These are phyloP conservation scores for Telopea speciosissima DNA, from an alignment of 177 flowering plant genomes.

Conservation along the genomic window DNA sequence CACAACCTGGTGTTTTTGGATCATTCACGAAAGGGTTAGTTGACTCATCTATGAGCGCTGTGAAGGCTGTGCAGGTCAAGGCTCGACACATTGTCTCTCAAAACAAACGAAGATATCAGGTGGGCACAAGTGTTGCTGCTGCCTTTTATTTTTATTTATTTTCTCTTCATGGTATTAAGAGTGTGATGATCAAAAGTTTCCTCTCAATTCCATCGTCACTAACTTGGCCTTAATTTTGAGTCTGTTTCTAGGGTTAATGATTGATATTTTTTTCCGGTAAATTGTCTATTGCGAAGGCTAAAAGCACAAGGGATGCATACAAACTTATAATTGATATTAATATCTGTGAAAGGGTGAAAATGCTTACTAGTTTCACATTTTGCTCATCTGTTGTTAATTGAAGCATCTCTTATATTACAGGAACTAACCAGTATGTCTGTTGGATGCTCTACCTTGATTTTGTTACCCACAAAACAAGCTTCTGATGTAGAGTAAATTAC, in stretches of 20 bases:
- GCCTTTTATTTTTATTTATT: background rate
- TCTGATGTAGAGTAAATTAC: background rate
- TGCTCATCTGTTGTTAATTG: background rate
- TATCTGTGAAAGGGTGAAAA: background rate
- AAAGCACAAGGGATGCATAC: too few species aligned
- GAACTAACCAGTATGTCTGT: background rate
- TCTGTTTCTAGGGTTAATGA: background rate
- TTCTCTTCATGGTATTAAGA: background rate
- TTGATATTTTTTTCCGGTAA: too few species aligned
- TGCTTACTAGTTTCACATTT: background rate
- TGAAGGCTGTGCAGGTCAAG: constrained; percentile 93
- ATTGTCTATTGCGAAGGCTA: too few species aligned
- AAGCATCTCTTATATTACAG: background rate
- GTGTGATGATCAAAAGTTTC: background rate
- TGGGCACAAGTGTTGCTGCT: constrained; percentile 15
- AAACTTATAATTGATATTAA: too few species aligned
- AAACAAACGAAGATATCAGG: constrained; percentile 98
- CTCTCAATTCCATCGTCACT: background rate
- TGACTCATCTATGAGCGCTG: constrained; percentile 88
- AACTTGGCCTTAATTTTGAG: background rate
- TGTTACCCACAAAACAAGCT: background rate
- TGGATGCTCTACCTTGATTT: background rate
- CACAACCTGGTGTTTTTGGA: constrained; percentile 72
- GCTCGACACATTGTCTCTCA: constrained; percentile 98
- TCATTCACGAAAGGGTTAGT: constrained; percentile 80